phyloP scores from a whole-genome alignment of 192 early-diverging fungal species.

The Cetraspora pellucida region DNA sequence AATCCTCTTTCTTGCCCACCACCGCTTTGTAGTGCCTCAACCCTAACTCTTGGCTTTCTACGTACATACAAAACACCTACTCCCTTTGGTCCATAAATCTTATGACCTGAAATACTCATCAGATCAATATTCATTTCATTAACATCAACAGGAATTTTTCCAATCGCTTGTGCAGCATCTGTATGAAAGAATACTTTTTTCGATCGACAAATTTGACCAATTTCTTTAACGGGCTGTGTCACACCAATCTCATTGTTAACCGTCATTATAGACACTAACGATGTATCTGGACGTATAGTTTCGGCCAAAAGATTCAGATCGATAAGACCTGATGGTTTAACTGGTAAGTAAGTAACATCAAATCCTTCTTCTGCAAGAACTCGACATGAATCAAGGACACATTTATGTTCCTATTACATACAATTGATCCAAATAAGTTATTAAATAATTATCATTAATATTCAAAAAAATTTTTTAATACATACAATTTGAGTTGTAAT shows the following conservation, averaged over 20 bases:
- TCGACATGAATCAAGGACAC: constrained; percentile 95
- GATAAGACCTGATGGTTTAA: constrained; percentile 80
- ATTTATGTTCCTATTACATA: constrained; percentile 86
- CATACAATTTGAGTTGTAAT: constrained; percentile 90
- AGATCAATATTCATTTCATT: constrained; percentile 92
- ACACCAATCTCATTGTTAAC: constrained; percentile 99
- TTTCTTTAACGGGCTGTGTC: constrained; percentile 88
- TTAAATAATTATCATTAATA: no score
- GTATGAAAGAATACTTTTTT: constrained; percentile 96
- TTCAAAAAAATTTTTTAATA: not conserved
- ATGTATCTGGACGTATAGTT: constrained; percentile 88
- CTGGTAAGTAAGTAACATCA: constrained; percentile 93
- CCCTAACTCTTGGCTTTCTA: constrained; percentile 87
- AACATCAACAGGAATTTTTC: constrained; percentile 94
- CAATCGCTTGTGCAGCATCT: constrained; percentile 94
- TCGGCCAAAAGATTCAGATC: constrained; percentile 78
- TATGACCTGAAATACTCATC: constrained; percentile 96
- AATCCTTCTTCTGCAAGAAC: constrained; percentile 95
- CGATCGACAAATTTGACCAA: constrained; percentile 83
- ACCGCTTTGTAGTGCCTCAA: constrained; percentile 88
- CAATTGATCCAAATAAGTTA: not conserved
- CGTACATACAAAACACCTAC: constrained; percentile 93
- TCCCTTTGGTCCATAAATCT: constrained; percentile 98
- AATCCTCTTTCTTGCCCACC: constrained; percentile 97
- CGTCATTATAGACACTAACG: constrained; percentile 92